Evolutionary conservation across 208 protist species (phyloP), one percentile per base, ranked within the genome.

Genomic region (Wallacemonas sp.): DNA sequence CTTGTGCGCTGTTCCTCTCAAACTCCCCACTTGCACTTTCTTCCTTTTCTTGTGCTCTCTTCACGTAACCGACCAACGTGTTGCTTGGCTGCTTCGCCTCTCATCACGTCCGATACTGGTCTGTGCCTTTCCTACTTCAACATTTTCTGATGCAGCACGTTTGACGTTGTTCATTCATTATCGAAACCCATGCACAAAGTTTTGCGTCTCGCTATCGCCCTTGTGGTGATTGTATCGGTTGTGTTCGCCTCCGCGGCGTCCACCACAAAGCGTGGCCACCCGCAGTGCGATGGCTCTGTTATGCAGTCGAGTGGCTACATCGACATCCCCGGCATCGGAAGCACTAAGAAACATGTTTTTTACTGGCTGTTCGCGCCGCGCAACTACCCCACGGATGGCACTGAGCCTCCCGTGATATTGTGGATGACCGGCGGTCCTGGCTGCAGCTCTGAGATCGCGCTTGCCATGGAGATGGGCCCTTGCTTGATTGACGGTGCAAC

Each of bases 361-460:
- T 98, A 93, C 81, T 98, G 95, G 93, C 67, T 86, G 48, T 96
- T 97, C 60, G 77, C 78, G 21, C 76, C 82, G 3, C 79, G 87
- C 26, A 30, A 72, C 49, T 60, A 44, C 33, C 78, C 87, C 1
- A 55, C 65, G 12, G 76, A 67, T 39, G 88, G 72, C 54, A 63
- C 29, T 16, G 23, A 32, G 41, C 61, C 74, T 16, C 92, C 92
- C 9, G 70, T 96, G 43, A 68, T 98, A 8, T 19, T 97, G 26
- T 98, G 92, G 90, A 76, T 97, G 67, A 93, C 83, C 21, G 96
- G 96, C 49, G 94, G 96, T 21, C 94, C 96, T 1, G 96, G 96
- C 44, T 96, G 90, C 78, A 87, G 81, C 65, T 87, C 81, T 17
- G 44, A 33, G 11, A 56, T 96, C 24, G 90, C 85, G 1, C 19